A percentile compares a stretch with the other conserved stretches of the same genome.
Evolutionary conservation across 2,329 filamentous ascomycete genomes (phyloP).

Genomic region (Verticillium tricorpus): DNA sequence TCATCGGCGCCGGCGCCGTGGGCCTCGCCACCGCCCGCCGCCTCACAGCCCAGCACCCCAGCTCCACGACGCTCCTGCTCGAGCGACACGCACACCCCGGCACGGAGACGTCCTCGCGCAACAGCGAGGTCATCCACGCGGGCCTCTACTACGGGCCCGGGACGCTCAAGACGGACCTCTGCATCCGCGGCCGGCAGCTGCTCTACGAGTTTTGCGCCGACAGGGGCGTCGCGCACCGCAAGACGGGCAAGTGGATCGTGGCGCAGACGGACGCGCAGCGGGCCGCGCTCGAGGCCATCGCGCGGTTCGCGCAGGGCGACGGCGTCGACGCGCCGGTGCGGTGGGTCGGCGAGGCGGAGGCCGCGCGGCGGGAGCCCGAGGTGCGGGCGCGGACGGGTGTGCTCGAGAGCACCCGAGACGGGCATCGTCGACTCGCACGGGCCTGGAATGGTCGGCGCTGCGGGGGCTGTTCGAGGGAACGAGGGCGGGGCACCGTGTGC

Average conservation of each 20-base stretch:
- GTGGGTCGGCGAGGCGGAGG: slow-evolving; percentile 63
- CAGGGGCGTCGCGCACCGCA: slow-evolving; percentile 64
- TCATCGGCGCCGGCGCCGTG: slow-evolving; percentile 61
- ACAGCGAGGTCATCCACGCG: slow-evolving; percentile 95
- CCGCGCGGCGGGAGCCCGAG: slow-evolving; percentile 62
- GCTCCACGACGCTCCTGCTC: slow-evolving; percentile 67
- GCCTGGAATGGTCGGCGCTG: slow-evolving; percentile 76
- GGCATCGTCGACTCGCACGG: slow-evolving; percentile 88
- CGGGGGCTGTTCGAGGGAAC: slow-evolving; percentile 73
- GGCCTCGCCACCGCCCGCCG: slow-evolving; percentile 75
- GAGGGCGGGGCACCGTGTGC: slow-evolving; percentile 73
- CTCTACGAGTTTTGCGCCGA: slow-evolving; percentile 73
- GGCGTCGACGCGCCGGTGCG: slow-evolving; percentile 59
- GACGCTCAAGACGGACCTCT: slow-evolving; percentile 79
- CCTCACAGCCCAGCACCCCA: slow-evolving; percentile 56
- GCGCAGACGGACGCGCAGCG: slow-evolving; percentile 73
- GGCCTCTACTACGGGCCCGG: slow-evolving; percentile 81
- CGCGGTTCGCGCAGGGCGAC: slow-evolving; percentile 30
- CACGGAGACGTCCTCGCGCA: slow-evolving; percentile 83
- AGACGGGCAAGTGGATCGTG: slow-evolving; percentile 91
- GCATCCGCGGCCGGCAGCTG: slow-evolving; percentile 69
- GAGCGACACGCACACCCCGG: slow-evolving; percentile 74
- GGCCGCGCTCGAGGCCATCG: slow-evolving; percentile 51
- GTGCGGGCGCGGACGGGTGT: slow-evolving; percentile 69
- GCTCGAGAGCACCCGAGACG: slow-evolving; percentile 79